Evolutionary conservation across 805 yeast genomes (phyloP), one percentile per base, ranked within the genome.

Genomic region (Candida maris): DNA sequence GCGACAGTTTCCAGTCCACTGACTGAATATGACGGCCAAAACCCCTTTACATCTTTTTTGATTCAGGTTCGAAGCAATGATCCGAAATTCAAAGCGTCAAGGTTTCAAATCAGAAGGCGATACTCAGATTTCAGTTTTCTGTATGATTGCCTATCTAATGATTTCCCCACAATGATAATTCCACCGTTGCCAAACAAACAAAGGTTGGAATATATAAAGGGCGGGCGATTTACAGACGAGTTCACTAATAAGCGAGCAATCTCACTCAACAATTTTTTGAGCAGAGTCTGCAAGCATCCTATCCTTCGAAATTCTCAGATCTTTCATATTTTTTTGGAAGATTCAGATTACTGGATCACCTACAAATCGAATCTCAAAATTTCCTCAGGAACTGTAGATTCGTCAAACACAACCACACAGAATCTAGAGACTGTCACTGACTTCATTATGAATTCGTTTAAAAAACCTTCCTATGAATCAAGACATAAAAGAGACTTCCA

Each of bases 121-220:
- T 91, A 85, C 59, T 84, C 91, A 4, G 97, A 93, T 59, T 86
- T 91, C 59, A 74, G 82, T 39, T 77, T 81, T 46, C 69, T 91
- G 16, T 85, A 81, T 59, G 84, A 81, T 42, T 79, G 86, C 38
- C 65, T 91, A 36, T 58, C 70, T 34, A 81, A 77, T 47, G 96
- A 89, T 55, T 84, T 69, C 56, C 96, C 97, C 0, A 84, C 93
- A 4, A 71, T 85, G 41, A 76, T 93, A 10, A 77, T 91, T 0
- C 98, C 98, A 1, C 97, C 97, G 10, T 68, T 91, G 36, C 98
- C 98, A 0, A 94, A 91, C 44, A 89, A 88, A 59, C 85, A 85
- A 64, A 76, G 95, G 42, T 68, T 91, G 49, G 96, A 91, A 57
- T 91, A 93, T 61, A 71, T 91, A 35, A 88, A 94, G 25, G 97